phyloP scores from a whole-genome alignment of 2,329 filamentous ascomycete genomes.

The Cryphonectria parasitica region DNA sequence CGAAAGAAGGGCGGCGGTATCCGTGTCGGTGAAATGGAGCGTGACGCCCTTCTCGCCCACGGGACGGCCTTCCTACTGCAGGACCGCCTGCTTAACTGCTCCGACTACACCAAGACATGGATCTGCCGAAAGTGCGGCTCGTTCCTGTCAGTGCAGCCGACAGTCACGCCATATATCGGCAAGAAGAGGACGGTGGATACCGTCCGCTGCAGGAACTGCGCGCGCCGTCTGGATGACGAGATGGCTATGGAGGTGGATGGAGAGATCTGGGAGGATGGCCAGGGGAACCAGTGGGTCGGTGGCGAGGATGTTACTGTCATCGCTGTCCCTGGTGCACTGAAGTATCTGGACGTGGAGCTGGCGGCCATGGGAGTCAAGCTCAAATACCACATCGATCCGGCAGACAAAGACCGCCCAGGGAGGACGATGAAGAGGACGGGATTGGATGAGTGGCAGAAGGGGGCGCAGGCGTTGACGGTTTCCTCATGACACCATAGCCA shows the following conservation, averaged over 20 bases:
- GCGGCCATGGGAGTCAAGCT: constrained; percentile 96
- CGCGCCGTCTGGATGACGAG: constrained; percentile 61
- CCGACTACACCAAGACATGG: constrained; percentile 87
- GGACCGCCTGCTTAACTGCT: constrained; percentile 95
- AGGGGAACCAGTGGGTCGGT: constrained; percentile 81
- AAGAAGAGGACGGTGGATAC: constrained; percentile 70
- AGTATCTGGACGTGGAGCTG: constrained; percentile 92
- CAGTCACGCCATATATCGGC: constrained; percentile 66
- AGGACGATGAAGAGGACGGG: constrained; percentile 39
- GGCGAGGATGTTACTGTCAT: constrained; percentile 91
- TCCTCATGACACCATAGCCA: constrained; percentile 15
- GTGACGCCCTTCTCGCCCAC: constrained; percentile 91
- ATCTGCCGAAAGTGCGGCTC: constrained; percentile 88
- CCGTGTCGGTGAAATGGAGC: constrained; percentile 98
- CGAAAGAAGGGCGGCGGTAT: constrained; percentile 97
- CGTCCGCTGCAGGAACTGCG: constrained; percentile 81
- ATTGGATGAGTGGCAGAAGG: constrained; percentile 28
- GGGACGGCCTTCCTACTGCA: constrained; percentile 94
- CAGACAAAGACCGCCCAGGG: constrained; percentile 64
- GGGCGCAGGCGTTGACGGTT: constrained; percentile 23
- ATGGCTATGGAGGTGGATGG: constrained; percentile 63
- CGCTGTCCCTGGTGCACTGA: constrained; percentile 88
- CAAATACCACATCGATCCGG: constrained; percentile 70
- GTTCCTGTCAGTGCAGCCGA: constrained; percentile 86
- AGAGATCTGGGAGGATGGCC: constrained; percentile 91